Conservation (phyloP, 2,329 filamentous ascomycete species). For the Cadophora luteo-olivacea region DNA sequence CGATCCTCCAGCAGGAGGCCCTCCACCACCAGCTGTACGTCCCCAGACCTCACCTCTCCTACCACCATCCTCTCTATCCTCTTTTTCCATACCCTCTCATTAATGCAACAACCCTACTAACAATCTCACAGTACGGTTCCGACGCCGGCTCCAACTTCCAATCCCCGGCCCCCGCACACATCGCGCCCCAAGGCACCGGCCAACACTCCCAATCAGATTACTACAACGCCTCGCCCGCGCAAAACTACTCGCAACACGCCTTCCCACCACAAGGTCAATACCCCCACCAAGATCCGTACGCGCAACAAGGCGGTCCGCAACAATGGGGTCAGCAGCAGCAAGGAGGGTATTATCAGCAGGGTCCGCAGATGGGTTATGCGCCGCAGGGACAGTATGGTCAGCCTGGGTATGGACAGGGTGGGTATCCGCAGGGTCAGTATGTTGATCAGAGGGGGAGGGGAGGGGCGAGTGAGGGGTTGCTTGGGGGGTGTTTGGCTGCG, state of each 20-base stretch:
- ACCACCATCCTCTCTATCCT: neutral
- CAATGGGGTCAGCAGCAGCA: constrained; percentile 5
- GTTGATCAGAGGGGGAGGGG: constrained; percentile 44
- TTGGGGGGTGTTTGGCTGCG: constrained; percentile 51
- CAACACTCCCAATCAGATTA: constrained; percentile 31
- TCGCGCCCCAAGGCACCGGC: constrained; percentile 27
- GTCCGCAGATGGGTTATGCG: constrained; percentile 38
- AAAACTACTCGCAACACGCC: constrained; percentile 5
- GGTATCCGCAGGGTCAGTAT: constrained; percentile 48
- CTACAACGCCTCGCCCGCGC: constrained; percentile 32
- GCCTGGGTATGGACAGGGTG: constrained; percentile 8
- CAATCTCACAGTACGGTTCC: constrained; percentile 29
- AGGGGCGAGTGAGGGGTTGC: constrained; percentile 45
- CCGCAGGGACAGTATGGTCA: constrained; percentile 25
- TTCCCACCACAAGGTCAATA: constrained; percentile 21
- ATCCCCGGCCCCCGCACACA: constrained; percentile 35
- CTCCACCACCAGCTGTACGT: constrained; percentile 36
- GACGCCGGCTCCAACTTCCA: constrained; percentile 22
- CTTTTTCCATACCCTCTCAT: too few species aligned
- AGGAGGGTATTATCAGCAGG: constrained; percentile 35
- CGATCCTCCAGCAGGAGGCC: constrained; percentile 28
- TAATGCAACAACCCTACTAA: neutral
- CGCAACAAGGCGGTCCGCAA: constrained; percentile 23
- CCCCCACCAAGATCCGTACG: constrained; percentile 16
- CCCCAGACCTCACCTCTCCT: neutral